These are phyloP conservation scores for Zanthoxylum bungeanum DNA, from an alignment of 345 rosid genomes.

Conservation along the genomic window DNA sequence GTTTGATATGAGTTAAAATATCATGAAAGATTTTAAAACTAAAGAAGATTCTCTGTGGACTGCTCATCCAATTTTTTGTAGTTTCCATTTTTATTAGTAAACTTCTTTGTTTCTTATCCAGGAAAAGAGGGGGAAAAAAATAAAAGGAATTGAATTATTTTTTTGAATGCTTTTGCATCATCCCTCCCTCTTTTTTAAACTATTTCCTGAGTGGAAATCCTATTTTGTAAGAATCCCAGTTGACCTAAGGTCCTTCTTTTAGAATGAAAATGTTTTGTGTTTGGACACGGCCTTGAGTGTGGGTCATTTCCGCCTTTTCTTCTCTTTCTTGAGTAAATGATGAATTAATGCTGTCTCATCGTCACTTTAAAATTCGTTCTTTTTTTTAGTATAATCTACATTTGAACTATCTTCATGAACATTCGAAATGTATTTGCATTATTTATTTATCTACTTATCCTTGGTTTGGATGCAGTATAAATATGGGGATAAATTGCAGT, in stretches of 20 bases:
- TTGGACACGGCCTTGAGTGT: background rate
- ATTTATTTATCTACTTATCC: background rate
- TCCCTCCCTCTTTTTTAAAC: background rate
- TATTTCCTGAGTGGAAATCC: background rate
- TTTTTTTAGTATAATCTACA: background rate
- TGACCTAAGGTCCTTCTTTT: background rate
- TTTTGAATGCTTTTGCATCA: background rate
- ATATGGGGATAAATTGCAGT: constrained; percentile 50
- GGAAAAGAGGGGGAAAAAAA: too few species aligned
- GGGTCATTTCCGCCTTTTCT: background rate
- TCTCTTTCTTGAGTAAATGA: background rate
- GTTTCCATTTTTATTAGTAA: background rate
- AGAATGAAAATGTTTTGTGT: background rate
- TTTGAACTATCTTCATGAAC: background rate
- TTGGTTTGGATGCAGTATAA: constrained; percentile 52
- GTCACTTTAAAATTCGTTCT: background rate
- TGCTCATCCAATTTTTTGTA: background rate
- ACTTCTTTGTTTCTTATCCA: background rate
- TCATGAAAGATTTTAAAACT: background rate
- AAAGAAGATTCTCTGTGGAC: background rate
- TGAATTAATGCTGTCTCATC: background rate
- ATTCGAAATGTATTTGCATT: background rate
- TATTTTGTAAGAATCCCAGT: too few species aligned
- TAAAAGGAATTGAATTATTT: background rate
- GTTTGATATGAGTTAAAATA: background rate